Evolutionary conservation across 345 rosid genomes (phyloP).

Genomic region (Acer yangbiense): DNA sequence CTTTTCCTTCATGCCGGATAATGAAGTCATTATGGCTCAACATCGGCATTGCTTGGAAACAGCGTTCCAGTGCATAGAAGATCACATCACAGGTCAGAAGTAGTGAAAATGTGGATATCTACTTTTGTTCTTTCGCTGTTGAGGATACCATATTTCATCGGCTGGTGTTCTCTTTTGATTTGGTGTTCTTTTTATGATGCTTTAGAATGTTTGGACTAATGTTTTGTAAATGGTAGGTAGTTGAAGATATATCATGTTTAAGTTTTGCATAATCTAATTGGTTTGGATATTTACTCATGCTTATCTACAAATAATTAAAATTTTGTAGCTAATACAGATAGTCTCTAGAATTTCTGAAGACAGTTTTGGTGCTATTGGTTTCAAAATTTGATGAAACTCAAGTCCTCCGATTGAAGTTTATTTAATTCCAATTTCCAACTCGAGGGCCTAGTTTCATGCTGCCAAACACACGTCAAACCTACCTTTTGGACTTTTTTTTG

Average conservation of each 20-base stretch:
- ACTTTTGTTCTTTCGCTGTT: neutral
- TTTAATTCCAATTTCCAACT: too few species aligned
- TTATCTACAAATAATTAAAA: neutral
- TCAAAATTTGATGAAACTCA: too few species aligned
- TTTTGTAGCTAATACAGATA: neutral
- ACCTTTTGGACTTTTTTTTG: too few species aligned
- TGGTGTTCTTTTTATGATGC: neutral
- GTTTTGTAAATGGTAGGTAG: too few species aligned
- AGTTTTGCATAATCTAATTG: neutral
- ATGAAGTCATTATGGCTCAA: constrained; percentile 90
- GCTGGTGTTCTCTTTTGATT: neutral
- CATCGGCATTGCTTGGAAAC: constrained; percentile 99
- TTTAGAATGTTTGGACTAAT: too few species aligned
- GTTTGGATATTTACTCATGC: neutral
- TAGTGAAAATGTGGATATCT: neutral
- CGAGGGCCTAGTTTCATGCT: too few species aligned
- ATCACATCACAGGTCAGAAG: constrained; percentile 64
- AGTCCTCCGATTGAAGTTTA: too few species aligned
- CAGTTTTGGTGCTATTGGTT: too few species aligned
- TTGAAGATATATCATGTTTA: neutral
- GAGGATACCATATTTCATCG: neutral
- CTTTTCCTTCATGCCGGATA: constrained; percentile 98
- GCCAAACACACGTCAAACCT: too few species aligned
- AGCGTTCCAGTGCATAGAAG: constrained; percentile 89
- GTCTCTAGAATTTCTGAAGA: neutral